Evolutionary conservation across 2,329 filamentous ascomycete genomes (phyloP).

Genomic region (Fusarium buharicum): DNA sequence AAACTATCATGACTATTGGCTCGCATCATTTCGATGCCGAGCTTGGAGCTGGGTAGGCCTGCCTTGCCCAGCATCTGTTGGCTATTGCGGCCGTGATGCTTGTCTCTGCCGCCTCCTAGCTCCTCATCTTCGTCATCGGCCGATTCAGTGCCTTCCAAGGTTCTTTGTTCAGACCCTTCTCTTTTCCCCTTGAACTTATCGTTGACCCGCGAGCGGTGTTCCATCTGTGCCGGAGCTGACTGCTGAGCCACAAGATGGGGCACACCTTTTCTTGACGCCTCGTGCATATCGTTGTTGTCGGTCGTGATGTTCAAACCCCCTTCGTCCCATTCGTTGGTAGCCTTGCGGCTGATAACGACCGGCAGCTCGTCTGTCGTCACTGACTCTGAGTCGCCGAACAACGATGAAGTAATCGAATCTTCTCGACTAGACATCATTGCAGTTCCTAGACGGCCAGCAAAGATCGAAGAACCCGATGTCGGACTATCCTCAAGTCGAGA

Average conservation of each 20-base stretch:
- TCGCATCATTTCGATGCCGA: slow-evolving; percentile 97
- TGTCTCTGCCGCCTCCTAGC: slow-evolving; percentile 65
- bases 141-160: slow-evolving; percentile 80
- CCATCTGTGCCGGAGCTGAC: slow-evolving; percentile 72
- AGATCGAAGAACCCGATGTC: slow-evolving; percentile 79
- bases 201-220: slow-evolving; percentile 68
- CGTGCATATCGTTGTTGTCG: slow-evolving; percentile 57
- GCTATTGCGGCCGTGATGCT: slow-evolving; percentile 60
- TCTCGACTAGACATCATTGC: slow-evolving; percentile 85
- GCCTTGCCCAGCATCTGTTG: slow-evolving; percentile 57
- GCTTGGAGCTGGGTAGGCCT: slow-evolving; percentile 80
- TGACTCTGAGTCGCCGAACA: slow-evolving; percentile 87
- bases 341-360: slow-evolving; percentile 77
- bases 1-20: slow-evolving; percentile 93
- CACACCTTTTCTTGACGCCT: slow-evolving; percentile 55
- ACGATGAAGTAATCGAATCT: slow-evolving; percentile 87
- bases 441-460: slow-evolving; percentile 74
- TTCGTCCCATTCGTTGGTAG: slow-evolving; percentile 81
- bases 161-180: slow-evolving; percentile 77
- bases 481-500: slow-evolving; percentile 80
- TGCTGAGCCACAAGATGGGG: slow-evolving; percentile 68
- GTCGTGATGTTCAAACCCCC: slow-evolving; percentile 77
- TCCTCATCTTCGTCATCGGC: slow-evolving; percentile 97
- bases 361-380: slow-evolving; percentile 81
- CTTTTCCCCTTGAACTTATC: slow-evolving; percentile 81